Conservation (phyloP, 176 grass and related monocot species). For the Pontederia paniculata region DNA sequence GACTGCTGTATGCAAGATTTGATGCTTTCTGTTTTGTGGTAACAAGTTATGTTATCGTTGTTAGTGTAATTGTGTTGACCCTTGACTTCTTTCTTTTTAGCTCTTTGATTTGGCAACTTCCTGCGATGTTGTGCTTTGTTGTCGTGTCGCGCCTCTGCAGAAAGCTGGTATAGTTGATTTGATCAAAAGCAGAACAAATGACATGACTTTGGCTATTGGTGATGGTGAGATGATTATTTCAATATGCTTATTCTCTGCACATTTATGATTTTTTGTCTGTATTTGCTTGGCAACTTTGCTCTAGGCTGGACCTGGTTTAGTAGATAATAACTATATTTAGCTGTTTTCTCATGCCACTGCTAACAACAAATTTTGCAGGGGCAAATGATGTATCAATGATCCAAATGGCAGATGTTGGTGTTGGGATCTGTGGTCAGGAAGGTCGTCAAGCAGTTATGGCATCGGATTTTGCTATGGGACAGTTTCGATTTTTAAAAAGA, state of each 20-base stretch:
- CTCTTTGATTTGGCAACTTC: conserved; percentile 84
- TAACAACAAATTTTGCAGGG: conserved; percentile 41
- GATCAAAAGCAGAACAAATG: conserved; percentile 81
- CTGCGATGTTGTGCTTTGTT: conserved; percentile 87
- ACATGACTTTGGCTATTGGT: conserved; percentile 97
- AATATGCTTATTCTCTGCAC: conserved; percentile 13
- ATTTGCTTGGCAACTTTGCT: too few species aligned
- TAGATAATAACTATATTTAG: too few species aligned
- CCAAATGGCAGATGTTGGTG: conserved; percentile 98
- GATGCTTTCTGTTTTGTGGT: conserved; percentile 5
- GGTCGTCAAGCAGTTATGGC: conserved; percentile 99
- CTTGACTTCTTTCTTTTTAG: conserved; percentile 32
- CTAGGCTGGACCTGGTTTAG: too few species aligned
- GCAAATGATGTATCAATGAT: conserved; percentile 99
- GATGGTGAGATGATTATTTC: conserved; percentile 53
- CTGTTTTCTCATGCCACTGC: too few species aligned
- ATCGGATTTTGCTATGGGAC: conserved; percentile 99
- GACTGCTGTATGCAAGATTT: neutral
- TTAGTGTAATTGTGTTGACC: conserved; percentile 5
- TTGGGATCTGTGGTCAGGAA: conserved; percentile 99
- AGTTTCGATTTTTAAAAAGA: conserved; percentile 93
- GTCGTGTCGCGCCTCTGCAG: conserved; percentile 88
- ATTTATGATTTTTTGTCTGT: too few species aligned
- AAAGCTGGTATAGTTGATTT: conserved; percentile 93
- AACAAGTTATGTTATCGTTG: conserved; percentile 10